Evolutionary conservation across 345 rosid species (phyloP), one percentile per base, ranked within the genome.

Genomic region (Lepidium africanum): DNA sequence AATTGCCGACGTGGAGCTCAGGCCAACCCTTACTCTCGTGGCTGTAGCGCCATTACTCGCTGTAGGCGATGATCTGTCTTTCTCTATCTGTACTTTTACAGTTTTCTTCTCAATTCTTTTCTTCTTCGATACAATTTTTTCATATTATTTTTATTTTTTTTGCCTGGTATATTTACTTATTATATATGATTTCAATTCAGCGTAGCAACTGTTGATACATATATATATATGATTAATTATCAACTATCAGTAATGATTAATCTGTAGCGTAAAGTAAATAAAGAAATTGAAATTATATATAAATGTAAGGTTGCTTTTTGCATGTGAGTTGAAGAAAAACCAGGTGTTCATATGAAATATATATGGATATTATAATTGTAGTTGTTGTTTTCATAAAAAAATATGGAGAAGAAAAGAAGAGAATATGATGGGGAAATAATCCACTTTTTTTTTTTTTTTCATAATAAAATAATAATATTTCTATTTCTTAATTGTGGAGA

Each of bases 11-110:
- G 78, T 43, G 97, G 96, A 1, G 90, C 76, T 16, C 80, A 72
- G 69, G 97, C 91, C 5, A 94, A 94, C 40, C 97, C 96, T 39
- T 94, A 91, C 77, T 41, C 75, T 33, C 96, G 95, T 52, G 92
- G 87, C 9, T 94, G 99, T 81, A 87, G 83, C 56, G 63, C 76
- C 67, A 91, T 91, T 37, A 76, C 92, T 51, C 86, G 88, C 47
- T 94, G 99, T 87, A 63, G 95, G 40, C 63, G 82, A 71, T 87
- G 64, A 47, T 75, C 51, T 62, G 27, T 36, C 0, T 19, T 46
- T 41, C 25, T 5, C n/a, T 58, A 13, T 47, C 8, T 64, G 15
- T 50, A 16, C 14, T 52, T 6, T n/a, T 5, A 1, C 1, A 3
- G 5, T 9, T 56, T 36, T 15, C 3, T 19, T 15, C 51, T 63